Evolutionary conservation across 1,284 basidiomycete genomes (phyloP).

Genomic region (Microbotryum saponariae): DNA sequence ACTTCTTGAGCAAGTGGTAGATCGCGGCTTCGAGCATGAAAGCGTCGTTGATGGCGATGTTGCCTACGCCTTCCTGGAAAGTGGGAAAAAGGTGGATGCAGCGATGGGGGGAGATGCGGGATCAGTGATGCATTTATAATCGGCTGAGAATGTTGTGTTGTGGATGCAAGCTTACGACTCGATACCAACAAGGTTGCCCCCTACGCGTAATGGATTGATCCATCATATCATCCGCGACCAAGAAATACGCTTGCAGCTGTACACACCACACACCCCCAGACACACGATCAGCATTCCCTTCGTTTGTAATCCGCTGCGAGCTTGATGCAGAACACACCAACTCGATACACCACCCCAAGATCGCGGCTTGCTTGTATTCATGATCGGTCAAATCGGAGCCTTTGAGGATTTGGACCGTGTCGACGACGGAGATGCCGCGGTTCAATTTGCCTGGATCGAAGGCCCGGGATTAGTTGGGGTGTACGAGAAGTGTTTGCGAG

Average conservation of each 20-base stretch:
- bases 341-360: conserved; percentile 95
- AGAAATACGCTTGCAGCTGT: conserved; percentile 94
- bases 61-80: conserved; percentile 55
- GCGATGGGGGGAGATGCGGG: too few relatives aligned
- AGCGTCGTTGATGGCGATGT: conserved; percentile 91
- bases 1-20: conserved; percentile 78
- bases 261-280: not conserved
- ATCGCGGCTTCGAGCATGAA: conserved; percentile 96
- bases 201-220: conserved; percentile 86
- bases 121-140: not conserved
- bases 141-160: not conserved
- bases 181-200: conserved; percentile 98
- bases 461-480: not conserved
- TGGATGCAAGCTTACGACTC: conserved; percentile 45
- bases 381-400: conserved; percentile 59
- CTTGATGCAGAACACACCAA: conserved; percentile 53
- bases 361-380: conserved; percentile 82
- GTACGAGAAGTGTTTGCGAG: not conserved
- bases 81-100: not conserved
- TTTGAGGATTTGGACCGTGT: conserved; percentile 82
- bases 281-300: not conserved
- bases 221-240: conserved; percentile 98
- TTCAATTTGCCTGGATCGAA: conserved; percentile 68
- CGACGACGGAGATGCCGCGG: conserved; percentile 87
- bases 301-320: too few relatives aligned